These are phyloP conservation scores for Haberlea rhodopensis DNA, from an alignment of 257 asterid genomes.

Conservation along the genomic window DNA sequence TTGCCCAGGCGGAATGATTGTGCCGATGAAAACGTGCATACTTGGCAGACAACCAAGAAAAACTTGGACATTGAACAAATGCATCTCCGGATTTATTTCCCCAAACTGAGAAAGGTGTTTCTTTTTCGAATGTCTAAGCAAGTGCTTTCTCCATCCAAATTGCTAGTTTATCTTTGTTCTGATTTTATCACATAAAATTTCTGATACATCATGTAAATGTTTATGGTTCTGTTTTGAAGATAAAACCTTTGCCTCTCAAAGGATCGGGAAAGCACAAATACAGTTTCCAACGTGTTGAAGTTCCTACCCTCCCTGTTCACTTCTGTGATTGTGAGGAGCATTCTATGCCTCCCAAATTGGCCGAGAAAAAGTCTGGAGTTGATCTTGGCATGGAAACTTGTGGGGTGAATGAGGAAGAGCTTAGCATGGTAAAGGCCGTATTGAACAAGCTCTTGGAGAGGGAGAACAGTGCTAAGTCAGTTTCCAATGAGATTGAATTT, in stretches of 20 bases:
- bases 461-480: slow-evolving; percentile 36
- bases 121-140: not conserved
- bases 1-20: slow-evolving; percentile 26
- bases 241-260: slow-evolving; percentile 65
- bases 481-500: slow-evolving; percentile 24
- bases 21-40: slow-evolving; percentile 33
- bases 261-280: slow-evolving; percentile 96
- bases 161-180: not conserved
- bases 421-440: slow-evolving; percentile 62
- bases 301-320: slow-evolving; percentile 66
- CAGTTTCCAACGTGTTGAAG: slow-evolving; percentile 85
- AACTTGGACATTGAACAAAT: slow-evolving; percentile 40
- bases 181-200: not conserved
- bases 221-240: slow-evolving; percentile 39
- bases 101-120: slow-evolving; percentile 73
- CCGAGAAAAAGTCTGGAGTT: slow-evolving; percentile 27
- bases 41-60: slow-evolving; percentile 36
- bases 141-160: not conserved
- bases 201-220: slow-evolving; percentile 23
- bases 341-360: slow-evolving; percentile 37
- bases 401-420: slow-evolving; percentile 71
- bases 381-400: slow-evolving; percentile 36
- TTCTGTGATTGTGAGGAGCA: slow-evolving; percentile 94
- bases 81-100: slow-evolving; percentile 68
- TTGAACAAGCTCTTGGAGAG: slow-evolving; percentile 61